phyloP scores from a whole-genome alignment of 768 basidiomycete genomes.

The Psilocybe tampanensis region DNA sequence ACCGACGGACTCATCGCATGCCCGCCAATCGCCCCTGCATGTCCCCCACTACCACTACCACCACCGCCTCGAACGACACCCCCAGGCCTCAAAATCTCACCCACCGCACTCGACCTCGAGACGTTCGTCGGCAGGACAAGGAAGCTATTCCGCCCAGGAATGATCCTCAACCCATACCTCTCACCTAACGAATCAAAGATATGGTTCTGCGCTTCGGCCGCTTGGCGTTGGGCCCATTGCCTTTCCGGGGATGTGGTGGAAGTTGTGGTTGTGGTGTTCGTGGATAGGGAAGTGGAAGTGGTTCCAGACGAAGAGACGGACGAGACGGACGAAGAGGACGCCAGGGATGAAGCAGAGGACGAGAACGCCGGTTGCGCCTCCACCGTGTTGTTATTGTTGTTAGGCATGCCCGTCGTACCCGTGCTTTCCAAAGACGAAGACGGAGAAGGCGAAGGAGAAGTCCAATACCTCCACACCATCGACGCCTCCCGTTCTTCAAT shows the following conservation, averaged over 20 bases:
- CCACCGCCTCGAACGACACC: constrained; percentile 43
- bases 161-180: constrained; percentile 80
- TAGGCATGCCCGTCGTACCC: no score
- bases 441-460: constrained; percentile 30
- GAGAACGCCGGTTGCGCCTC: no score
- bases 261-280: no score
- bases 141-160: constrained; percentile 79
- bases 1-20: background rate
- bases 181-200: constrained; percentile 88
- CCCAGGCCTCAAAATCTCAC: constrained; percentile 74
- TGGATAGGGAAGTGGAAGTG: no score
- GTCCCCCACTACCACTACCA: constrained; percentile 11
- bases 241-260: constrained; percentile 47
- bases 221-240: constrained; percentile 84
- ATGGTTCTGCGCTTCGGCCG: constrained; percentile 91
- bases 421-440: no score
- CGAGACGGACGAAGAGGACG: no score
- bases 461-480: constrained; percentile 87
- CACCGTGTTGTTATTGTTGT: no score
- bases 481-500: constrained; percentile 85
- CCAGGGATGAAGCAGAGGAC: no score
- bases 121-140: constrained; percentile 83
- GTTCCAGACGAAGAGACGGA: background rate
- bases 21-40: constrained; percentile 7
- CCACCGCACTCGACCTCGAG: constrained; percentile 82